A percentile compares a stretch with the other conserved stretches of the same genome.
Conservation (phyloP, 805 yeast species). For the Candida ovalis region DNA sequence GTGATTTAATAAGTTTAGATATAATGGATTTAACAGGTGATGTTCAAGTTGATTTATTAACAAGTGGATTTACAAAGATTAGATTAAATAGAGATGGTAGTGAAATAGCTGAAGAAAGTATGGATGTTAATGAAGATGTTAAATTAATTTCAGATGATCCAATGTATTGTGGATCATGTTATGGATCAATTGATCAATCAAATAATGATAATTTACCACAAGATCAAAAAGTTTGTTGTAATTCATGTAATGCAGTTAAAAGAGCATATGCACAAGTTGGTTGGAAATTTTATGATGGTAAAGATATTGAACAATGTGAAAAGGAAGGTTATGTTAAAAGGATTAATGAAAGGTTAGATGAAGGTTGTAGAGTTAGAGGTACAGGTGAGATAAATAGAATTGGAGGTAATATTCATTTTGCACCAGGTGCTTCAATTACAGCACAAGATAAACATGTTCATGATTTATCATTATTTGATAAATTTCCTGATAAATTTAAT, state of each 20-base stretch:
- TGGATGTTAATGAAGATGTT: conserved; percentile 37
- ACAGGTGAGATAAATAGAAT: conserved; percentile 76
- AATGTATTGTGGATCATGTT: conserved; percentile 83
- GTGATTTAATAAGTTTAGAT: conserved; percentile 78
- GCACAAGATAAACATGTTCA: conserved; percentile 67
- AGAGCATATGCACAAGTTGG: conserved; percentile 69
- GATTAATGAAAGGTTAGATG: conserved; percentile 55
- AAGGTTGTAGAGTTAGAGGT: conserved; percentile 89
- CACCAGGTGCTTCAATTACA: conserved; percentile 82
- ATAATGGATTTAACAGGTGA: conserved; percentile 89
- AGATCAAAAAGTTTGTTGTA: conserved; percentile 64
- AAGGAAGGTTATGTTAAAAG: conserved; percentile 75
- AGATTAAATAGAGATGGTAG: conserved; percentile 56
- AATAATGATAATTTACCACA: conserved; percentile 37
- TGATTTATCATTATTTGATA: conserved; percentile 71
- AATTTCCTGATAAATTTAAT: conserved; percentile 54
- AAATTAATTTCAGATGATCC: conserved; percentile 23
- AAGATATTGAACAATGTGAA: conserved; percentile 86
- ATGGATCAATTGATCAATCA: conserved; percentile 70
- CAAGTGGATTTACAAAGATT: conserved; percentile 67
- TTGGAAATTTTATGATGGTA: conserved; percentile 93
- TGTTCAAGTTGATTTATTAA: conserved; percentile 64
- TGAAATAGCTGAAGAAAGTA: conserved; percentile 36
- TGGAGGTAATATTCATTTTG: conserved; percentile 90
- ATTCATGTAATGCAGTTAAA: conserved; percentile 77